Base-by-base conservation (phyloP, 202 grass and related monocot species). In the Alloteropsis angusta region DNA sequence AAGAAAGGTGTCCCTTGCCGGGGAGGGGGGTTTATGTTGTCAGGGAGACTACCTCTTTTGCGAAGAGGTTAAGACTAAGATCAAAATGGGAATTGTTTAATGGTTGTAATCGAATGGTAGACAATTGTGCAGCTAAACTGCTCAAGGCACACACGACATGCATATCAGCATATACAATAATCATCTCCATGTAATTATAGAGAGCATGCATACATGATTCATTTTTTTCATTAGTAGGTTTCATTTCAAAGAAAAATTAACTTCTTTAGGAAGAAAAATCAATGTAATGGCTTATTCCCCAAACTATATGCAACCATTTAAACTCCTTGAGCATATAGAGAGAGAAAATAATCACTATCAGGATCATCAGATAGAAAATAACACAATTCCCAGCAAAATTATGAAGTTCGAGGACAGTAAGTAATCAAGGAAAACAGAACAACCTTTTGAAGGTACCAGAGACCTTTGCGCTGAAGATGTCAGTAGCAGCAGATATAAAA, bases 361-460 rank as follows among this genome's bases (percentile, higher is more conserved):
- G 22, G 13, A 75, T 56, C 39, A 80, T 46, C 18, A 30, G 21
- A 19, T 5, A 21, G 50, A 72, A 57, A 76, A 35, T 54, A 63
- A 62, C 5, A 86, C 9, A 3, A 44, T 59, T 21, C 5, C 4
- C 9, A 54, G 35, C 19, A 26, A 56, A 55, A 39, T 25, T 77
- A 39, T 57, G 19, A 68, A 82, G 38, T 62, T 75, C 30, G 55
- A 88, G 63, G 75, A 60, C 60, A 56, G 17, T 53, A 70, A 45
- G 53, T 79, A 60, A 78, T 68, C 25, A 75, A 23, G 28, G 10
- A 52, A 70, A 77, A 81, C n/a, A 45, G 28, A 19, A 71, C 42
- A 75, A 98, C 95, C 95, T 98, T 98, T 94, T 98, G 78, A 98
- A 98, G 65, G 95, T 98, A 84, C 95, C 95, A 21, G 87, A 98